phyloP scores from a whole-genome alignment of 805 yeast genomes.

The Sugiyamaella marilandica region DNA sequence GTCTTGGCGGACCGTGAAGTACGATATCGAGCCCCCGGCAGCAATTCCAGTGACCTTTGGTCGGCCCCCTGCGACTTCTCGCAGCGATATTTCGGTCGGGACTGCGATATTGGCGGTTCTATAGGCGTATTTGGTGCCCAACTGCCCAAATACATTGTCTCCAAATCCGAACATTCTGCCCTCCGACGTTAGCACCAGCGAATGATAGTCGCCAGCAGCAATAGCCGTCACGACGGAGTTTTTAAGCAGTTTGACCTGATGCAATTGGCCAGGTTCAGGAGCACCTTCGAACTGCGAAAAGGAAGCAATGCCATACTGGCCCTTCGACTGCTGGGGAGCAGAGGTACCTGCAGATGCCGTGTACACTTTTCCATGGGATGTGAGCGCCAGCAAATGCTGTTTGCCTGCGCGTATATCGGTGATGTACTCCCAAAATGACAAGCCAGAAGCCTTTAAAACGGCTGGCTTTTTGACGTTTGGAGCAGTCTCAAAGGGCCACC shows the following conservation, averaged over 20 bases:
- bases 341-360: constrained; percentile 53
- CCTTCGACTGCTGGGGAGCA: constrained; percentile 37
- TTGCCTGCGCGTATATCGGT: constrained; percentile 57
- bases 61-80: constrained; percentile 38
- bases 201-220: constrained; percentile 71
- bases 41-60: constrained; percentile 40
- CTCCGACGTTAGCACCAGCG: constrained; percentile 60
- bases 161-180: constrained; percentile 87
- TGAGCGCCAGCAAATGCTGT: constrained; percentile 61
- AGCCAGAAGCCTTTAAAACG: constrained; percentile 14
- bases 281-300: constrained; percentile 59
- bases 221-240: constrained; percentile 49
- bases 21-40: constrained; percentile 70
- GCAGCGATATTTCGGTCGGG: constrained; percentile 53
- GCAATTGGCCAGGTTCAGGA: constrained; percentile 45
- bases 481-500: neutral
- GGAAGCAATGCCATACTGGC: constrained; percentile 81
- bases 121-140: constrained; percentile 64
- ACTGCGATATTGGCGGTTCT: constrained; percentile 64
- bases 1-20: constrained; percentile 34
- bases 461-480: neutral
- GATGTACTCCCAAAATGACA: constrained; percentile 45
- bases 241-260: constrained; percentile 56
- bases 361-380: constrained; percentile 56
- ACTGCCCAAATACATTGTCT: constrained; percentile 75